Evolutionary conservation across 352 stramenopile genomes (phyloP).

Genomic region (Discostella stelligera): DNA sequence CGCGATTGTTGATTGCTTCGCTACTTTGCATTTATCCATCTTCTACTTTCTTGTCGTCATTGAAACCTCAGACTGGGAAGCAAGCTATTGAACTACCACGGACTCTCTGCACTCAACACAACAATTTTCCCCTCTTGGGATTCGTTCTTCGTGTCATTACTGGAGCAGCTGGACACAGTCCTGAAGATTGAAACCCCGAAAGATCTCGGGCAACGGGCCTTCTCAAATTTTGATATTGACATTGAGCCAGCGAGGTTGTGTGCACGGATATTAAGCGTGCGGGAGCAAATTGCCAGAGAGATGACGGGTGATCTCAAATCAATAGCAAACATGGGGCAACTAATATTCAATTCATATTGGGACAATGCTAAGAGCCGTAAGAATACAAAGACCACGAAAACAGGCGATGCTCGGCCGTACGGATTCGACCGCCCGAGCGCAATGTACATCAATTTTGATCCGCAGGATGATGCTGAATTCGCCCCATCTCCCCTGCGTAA

Average conservation of each 20-base stretch:
- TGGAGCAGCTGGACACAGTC: conserved; percentile 53
- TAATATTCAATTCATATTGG: conserved; percentile 64
- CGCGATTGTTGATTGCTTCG: not conserved
- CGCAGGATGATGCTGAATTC: conserved; percentile 34
- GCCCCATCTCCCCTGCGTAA: conserved; percentile 61
- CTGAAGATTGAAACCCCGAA: conserved; percentile 45
- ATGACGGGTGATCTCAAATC: conserved; percentile 59
- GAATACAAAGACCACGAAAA: conserved; percentile 20
- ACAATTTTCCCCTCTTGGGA: conserved; percentile 69
- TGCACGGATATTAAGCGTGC: conserved; percentile 60
- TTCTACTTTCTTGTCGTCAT: no score
- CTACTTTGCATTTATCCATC: not conserved
- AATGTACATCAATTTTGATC: conserved; percentile 56
- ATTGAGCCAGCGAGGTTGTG: conserved; percentile 68
- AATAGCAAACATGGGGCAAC: conserved; percentile 62
- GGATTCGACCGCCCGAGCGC: conserved; percentile 26
- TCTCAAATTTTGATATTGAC: conserved; percentile 65
- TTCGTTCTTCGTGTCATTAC: conserved; percentile 59
- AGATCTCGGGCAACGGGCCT: conserved; percentile 24
- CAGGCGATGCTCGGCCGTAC: conserved; percentile 25
- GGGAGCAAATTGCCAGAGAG: conserved; percentile 74
- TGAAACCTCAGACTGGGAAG: conserved; percentile 29
- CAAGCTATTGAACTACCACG: conserved; percentile 70
- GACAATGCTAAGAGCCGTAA: conserved; percentile 37
- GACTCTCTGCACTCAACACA: conserved; percentile 62